These are phyloP conservation scores for Fusarium robinianum DNA, from an alignment of 2,329 filamentous ascomycete species.

Conservation along the genomic window DNA sequence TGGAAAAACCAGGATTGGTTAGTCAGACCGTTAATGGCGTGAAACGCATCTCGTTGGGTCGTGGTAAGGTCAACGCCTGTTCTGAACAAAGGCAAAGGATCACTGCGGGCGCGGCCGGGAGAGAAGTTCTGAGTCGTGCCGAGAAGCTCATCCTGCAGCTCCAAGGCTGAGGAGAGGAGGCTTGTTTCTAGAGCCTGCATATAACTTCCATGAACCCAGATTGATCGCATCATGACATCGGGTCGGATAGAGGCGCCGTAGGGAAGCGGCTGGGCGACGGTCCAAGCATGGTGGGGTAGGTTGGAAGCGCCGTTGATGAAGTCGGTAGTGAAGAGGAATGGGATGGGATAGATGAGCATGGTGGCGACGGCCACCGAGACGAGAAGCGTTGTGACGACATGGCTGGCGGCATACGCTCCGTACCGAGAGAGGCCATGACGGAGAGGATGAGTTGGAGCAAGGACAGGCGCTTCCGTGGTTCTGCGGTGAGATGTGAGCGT, in stretches of 20 bases:
- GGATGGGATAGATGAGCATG: slow-evolving; percentile 72
- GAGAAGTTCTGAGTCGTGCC: slow-evolving; percentile 62
- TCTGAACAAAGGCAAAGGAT: slow-evolving; percentile 34
- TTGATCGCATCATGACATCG: slow-evolving; percentile 80
- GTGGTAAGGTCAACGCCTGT: slow-evolving; percentile 46
- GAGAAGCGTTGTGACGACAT: slow-evolving; percentile 75
- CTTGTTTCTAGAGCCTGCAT: slow-evolving; percentile 73
- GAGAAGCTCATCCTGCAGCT: slow-evolving; percentile 71
- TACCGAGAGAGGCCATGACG: slow-evolving; percentile 69
- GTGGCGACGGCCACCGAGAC: slow-evolving; percentile 73
- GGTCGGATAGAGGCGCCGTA: slow-evolving; percentile 55
- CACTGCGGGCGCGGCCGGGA: slow-evolving; percentile 47
- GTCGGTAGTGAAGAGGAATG: slow-evolving; percentile 74
- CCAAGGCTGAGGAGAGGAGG: slow-evolving; percentile 67
- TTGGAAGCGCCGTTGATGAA: slow-evolving; percentile 72
- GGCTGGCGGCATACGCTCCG: slow-evolving; percentile 70
- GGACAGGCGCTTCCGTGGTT: slow-evolving; percentile 73
- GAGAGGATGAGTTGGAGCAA: slow-evolving; percentile 67
- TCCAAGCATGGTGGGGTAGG: slow-evolving; percentile 81
- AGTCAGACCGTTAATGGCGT: slow-evolving; percentile 63
- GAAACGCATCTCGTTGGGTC: slow-evolving; percentile 57
- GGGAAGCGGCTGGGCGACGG: slow-evolving; percentile 67
- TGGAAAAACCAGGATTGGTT: slow-evolving; percentile 77
- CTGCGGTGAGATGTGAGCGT: slow-evolving; percentile 48
- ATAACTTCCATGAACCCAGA: slow-evolving; percentile 81